These are phyloP conservation scores for Pythium periplocum DNA, from an alignment of 352 stramenopile species.

Conservation along the genomic window DNA sequence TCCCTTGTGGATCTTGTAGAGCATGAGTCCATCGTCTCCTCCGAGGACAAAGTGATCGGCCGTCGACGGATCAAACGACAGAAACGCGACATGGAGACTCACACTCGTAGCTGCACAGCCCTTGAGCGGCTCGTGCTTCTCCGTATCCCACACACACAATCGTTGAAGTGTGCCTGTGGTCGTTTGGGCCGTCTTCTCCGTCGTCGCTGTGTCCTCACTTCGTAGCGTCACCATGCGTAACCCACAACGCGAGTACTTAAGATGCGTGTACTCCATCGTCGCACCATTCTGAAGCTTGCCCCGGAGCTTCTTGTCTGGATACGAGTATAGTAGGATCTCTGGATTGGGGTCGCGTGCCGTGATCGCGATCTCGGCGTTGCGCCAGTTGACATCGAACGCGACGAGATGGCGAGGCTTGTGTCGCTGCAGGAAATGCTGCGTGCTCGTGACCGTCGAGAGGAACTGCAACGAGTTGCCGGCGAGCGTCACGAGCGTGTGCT, in stretches of 20 bases:
- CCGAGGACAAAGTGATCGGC: constrained; percentile 57
- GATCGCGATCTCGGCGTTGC: constrained; percentile 46
- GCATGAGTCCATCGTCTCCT: constrained; percentile 47
- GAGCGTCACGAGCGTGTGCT: constrained; percentile 55
- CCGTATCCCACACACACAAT: constrained; percentile 68
- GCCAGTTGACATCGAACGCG: constrained; percentile 64
- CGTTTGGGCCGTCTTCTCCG: constrained; percentile 1
- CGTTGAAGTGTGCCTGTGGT: constrained; percentile 3
- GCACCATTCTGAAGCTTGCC: constrained; percentile 35
- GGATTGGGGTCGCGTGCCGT: constrained; percentile 44
- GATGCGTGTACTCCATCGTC: constrained; percentile 52
- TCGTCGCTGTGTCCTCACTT: constrained; percentile 6
- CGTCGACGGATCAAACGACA: constrained; percentile 69
- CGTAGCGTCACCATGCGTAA: constrained; percentile 47
- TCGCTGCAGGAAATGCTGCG: constrained; percentile 61
- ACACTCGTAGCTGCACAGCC: constrained; percentile 31
- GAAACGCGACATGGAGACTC: constrained; percentile 29
- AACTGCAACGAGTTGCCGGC: constrained; percentile 68
- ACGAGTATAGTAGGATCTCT: constrained; percentile 60
- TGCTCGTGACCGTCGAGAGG: constrained; percentile 48
- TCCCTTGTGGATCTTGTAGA: constrained; percentile 65
- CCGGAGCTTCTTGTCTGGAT: constrained; percentile 71
- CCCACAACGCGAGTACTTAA: constrained; percentile 72
- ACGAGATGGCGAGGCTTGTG: constrained; percentile 46
- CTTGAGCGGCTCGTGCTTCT: constrained; percentile 39